Base-by-base conservation (phyloP, 805 yeast genomes). In the Osmozyma mogii region DNA sequence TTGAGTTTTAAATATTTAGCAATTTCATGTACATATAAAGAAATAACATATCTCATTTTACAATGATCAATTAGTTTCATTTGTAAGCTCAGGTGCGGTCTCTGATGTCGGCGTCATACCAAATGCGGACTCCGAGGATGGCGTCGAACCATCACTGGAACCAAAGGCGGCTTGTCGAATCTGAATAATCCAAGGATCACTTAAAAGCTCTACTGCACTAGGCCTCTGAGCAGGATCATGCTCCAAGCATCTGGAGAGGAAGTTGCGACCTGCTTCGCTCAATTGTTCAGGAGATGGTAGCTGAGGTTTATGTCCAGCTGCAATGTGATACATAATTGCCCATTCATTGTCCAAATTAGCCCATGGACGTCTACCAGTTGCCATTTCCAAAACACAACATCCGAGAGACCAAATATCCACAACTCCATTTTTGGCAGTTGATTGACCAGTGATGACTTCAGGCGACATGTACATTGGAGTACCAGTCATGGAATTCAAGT, bases 401-500 rank as follows among this genome's bases (percentile, higher is more conserved):
- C 98, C 98, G 24, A 89, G 62, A 0, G 98, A 85, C 98, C 98
- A 92, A 19, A 92, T 83, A 58, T 92, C 98, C 27, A 61, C 70
- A 3, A 78, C 75, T 3, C 88, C 88, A 40, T 68, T 72, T 32
- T 65, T 61, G 19, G 78, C 80, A 1, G 69, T 49, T 1, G 68
- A 55, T 5, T 72, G 65, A 2, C 96, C 96, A 1, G 92, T 84
- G 35, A 92, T 84, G 0, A 84, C 83, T 48, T 92, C 98, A 0
- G 98, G 98, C 0, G 97, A 85, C 97, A 92, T 89, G 58, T 92
- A 92, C 96, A 89, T 92, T 10, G 97, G 97, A 0, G 98, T 92
- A 22, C 98, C 98, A 2, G 94, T 78, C 65, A 82, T 68, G 17
- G 72, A 61, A 35, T 61, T 64, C 37, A 55, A 43, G 30, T 56